Base-by-base conservation (phyloP, 2,329 filamentous ascomycete species). In the Hypoxylon sp. region DNA sequence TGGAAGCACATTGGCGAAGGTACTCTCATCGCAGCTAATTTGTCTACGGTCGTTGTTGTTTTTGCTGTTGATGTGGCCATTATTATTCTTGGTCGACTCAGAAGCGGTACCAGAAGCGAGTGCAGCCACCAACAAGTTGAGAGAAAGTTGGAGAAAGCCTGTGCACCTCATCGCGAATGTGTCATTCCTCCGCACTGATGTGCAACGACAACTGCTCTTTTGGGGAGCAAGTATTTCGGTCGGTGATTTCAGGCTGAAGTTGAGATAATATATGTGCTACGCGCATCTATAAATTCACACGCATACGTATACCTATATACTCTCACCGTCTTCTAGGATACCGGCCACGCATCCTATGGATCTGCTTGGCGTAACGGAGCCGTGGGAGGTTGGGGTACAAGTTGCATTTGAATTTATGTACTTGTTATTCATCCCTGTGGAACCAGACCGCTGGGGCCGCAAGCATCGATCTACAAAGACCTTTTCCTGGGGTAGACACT, bases 1-100 rank as follows among this genome's bases (percentile, higher is more conserved):
- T 3, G 78, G 75, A 3, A 80, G 70, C 17, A 73, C 44, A 8
- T 44, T 50, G 8, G 71, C 65, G 47, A 79, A 72, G 17, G 74
- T 70, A 2, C 57, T 17, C 9, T 26, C 63, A 46, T 71, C 50
- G 59, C 74, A 75, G 33, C 24, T 48, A 19, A 37, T 55, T 31
- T 70, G 72, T 53, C 67, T 70, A 29, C 26, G 68, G 14, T 52
- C 39, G 11, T 52, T 44, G 11, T 68, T 33, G n/a, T 31, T 44
- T n/a, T 60, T 60, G 11, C 70, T 59, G 35, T 46, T 37, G 17
- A 11, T 59, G 29, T 61, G 31, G n/a, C 31, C 44, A 50, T 52
- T 39, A 50, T 52, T 39, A 22, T 39, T 52, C 19, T 44, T 19
- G 10, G 65, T 54, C 46, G 60, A 48, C 9, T 63, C 56, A 10